Evolutionary conservation across 2,329 filamentous ascomycete genomes (phyloP).

Genomic region (Claviceps fusiformis): DNA sequence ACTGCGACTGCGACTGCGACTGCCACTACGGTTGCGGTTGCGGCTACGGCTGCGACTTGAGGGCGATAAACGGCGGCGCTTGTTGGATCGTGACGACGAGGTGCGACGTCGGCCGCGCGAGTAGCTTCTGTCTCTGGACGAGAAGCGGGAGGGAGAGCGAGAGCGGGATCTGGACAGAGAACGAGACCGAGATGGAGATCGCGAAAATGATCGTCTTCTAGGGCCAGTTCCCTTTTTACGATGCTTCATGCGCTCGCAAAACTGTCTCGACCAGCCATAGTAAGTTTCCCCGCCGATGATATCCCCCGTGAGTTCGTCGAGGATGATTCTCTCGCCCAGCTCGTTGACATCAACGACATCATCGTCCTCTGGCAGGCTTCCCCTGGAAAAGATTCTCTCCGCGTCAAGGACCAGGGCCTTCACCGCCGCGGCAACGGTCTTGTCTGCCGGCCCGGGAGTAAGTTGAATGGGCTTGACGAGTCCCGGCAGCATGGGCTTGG

Average conservation of each 20-base stretch:
- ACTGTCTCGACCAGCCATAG: conserved; percentile 73
- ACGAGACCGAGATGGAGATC: conserved; percentile 12
- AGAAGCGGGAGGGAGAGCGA: conserved; percentile 14
- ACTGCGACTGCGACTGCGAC: conserved; percentile 12
- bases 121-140: conserved; percentile 11
- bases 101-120: conserved; percentile 18
- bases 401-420: conserved; percentile 57
- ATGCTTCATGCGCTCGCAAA: conserved; percentile 70
- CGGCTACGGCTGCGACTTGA: conserved; percentile 12
- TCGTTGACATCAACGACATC: conserved; percentile 55
- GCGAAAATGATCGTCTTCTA: conserved; percentile 22
- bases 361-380: conserved; percentile 32
- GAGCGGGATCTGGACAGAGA: conserved; percentile 8
- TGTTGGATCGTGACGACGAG: conserved; percentile 17
- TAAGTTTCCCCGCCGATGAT: conserved; percentile 58
- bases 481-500: conserved; percentile 56
- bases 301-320: conserved; percentile 54
- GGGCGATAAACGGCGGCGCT: conserved; percentile 16
- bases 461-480: conserved; percentile 62
- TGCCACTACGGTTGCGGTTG: conserved; percentile 11
- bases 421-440: conserved; percentile 52
- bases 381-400: conserved; percentile 50
- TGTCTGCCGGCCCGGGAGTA: conserved; percentile 52
- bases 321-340: conserved; percentile 54
- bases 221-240: conserved; percentile 20